These are phyloP conservation scores for Penicillium cataractarum DNA, from an alignment of 495 filamentous ascomycete genomes.

Conservation along the genomic window DNA sequence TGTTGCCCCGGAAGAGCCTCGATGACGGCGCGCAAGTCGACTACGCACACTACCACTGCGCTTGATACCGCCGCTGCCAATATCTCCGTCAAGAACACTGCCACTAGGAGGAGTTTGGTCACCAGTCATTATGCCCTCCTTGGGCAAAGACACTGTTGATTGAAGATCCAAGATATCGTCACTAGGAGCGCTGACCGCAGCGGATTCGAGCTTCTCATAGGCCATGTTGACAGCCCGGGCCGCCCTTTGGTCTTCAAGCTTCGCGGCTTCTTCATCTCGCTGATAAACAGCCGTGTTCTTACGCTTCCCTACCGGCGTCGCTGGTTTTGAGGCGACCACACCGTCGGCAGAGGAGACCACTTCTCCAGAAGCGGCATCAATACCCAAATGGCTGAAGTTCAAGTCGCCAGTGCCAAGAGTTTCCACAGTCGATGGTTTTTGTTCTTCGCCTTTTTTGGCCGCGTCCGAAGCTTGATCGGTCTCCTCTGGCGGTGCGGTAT, in stretches of 20 bases:
- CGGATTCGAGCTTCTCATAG: constrained; percentile 54
- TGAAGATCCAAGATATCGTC: constrained; percentile 40
- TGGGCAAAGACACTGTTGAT: constrained; percentile 35
- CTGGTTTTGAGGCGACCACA: constrained; percentile 46
- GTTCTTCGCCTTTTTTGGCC: constrained; percentile 40
- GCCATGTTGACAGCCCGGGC: constrained; percentile 63
- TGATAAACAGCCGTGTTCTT: constrained; percentile 43
- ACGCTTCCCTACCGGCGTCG: constrained; percentile 36
- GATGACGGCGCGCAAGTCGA: constrained; percentile 70
- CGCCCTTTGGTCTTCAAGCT: constrained; percentile 60
- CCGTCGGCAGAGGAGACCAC: constrained; percentile 44
- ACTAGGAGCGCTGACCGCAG: constrained; percentile 29
- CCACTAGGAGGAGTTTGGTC: constrained; percentile 66
- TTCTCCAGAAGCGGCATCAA: constrained; percentile 44
- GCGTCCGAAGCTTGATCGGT: constrained; percentile 20
- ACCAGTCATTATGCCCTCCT: constrained; percentile 44
- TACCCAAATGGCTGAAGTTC: constrained; percentile 76
- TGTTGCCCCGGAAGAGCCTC: constrained; percentile 86
- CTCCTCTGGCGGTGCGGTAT: constrained; percentile 29
- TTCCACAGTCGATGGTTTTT: constrained; percentile 79
- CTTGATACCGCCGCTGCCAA: constrained; percentile 56
- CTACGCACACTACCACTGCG: constrained; percentile 85
- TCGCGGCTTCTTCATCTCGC: constrained; percentile 57
- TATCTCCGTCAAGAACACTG: constrained; percentile 70
- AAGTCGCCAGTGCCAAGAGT: constrained; percentile 89